These are phyloP conservation scores for Penicillium arizonense DNA, from an alignment of 495 filamentous ascomycete genomes.

Conservation along the genomic window DNA sequence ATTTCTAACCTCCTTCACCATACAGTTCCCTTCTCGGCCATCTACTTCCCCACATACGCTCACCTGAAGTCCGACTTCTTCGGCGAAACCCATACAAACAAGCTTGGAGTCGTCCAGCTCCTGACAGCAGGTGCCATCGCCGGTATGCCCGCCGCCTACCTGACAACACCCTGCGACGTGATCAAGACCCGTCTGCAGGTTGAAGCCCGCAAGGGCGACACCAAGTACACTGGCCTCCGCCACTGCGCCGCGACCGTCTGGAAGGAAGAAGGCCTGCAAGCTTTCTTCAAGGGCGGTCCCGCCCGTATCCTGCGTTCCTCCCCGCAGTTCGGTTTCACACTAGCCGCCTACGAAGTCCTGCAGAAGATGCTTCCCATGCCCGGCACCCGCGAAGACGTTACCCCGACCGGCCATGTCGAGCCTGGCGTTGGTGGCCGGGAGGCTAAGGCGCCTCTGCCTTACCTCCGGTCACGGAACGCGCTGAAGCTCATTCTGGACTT, in stretches of 20 bases:
- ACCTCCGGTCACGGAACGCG: slow-evolving; percentile 87
- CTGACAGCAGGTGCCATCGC: slow-evolving; percentile 94
- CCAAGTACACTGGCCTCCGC: slow-evolving; percentile 77
- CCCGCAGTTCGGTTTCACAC: slow-evolving; percentile 96
- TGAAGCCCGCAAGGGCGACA: slow-evolving; percentile 93
- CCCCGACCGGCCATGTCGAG: slow-evolving; percentile 45
- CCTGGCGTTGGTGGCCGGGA: slow-evolving; percentile 55
- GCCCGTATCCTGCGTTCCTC: slow-evolving; percentile 92
- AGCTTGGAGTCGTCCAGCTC: slow-evolving; percentile 88
- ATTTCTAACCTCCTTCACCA: too few species aligned
- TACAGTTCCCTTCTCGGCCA: slow-evolving; percentile 89
- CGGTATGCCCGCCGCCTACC: slow-evolving; percentile 97
- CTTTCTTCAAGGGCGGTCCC: slow-evolving; percentile 98
- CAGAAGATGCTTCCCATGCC: slow-evolving; percentile 82
- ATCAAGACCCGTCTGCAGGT: slow-evolving; percentile 99
- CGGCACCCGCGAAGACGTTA: slow-evolving; percentile 52
- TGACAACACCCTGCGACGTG: slow-evolving; percentile 96
- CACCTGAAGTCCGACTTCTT: slow-evolving; percentile 94
- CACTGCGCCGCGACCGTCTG: slow-evolving; percentile 81
- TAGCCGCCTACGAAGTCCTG: slow-evolving; percentile 90
- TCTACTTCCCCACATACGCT: slow-evolving; percentile 96
- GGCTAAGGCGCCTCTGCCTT: slow-evolving; percentile 69
- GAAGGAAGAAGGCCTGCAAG: slow-evolving; percentile 87
- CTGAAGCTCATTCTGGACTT: slow-evolving; percentile 94
- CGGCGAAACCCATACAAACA: slow-evolving; percentile 84